These are phyloP conservation scores for Aspergillus nidulans DNA, from an alignment of 495 filamentous ascomycete species.

Conservation along the genomic window DNA sequence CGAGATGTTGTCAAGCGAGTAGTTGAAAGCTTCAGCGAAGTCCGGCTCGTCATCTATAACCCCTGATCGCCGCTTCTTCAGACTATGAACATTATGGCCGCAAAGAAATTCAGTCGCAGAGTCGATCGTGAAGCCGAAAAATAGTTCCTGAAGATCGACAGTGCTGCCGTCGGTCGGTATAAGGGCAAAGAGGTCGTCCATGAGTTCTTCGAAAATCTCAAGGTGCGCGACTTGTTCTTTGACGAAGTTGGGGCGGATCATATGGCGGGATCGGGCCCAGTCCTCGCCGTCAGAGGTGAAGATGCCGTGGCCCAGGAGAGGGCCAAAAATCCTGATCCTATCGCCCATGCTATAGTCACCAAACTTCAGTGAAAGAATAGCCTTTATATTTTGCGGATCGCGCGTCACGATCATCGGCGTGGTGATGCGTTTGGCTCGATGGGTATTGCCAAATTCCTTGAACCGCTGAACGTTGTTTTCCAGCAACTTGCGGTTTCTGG, in stretches of 20 bases:
- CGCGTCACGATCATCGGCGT: slow-evolving; percentile 17
- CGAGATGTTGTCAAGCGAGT: slow-evolving; percentile 32
- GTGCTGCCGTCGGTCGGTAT: slow-evolving; percentile 29
- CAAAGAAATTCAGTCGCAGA: slow-evolving; percentile 58
- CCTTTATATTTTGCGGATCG: slow-evolving; percentile 36
- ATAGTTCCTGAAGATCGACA: slow-evolving; percentile 51
- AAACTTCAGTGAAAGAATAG: slow-evolving; percentile 67
- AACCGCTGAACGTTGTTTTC: slow-evolving; percentile 10
- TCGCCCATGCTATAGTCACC: slow-evolving; percentile 49
- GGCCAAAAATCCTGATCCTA: slow-evolving; percentile 26
- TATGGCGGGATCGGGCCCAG: slow-evolving; percentile 50
- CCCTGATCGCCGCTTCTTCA: slow-evolving; percentile 11
- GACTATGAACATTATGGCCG: slow-evolving; percentile 33
- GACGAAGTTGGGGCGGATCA: slow-evolving; percentile 44
- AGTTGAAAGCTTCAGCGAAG: slow-evolving; percentile 40
- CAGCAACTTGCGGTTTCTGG: slow-evolving; percentile 15
- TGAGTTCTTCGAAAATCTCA: slow-evolving; percentile 44
- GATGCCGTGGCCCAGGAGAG: slow-evolving; percentile 51
- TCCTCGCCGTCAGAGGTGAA: slow-evolving; percentile 59
- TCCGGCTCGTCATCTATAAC: slow-evolving; percentile 3
- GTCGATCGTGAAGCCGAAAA: slow-evolving; percentile 55
- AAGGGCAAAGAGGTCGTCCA: slow-evolving; percentile 40
- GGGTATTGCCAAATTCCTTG: slow-evolving; percentile 14
- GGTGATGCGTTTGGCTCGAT: slow-evolving; percentile 8
- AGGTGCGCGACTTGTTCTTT: slow-evolving; percentile 32